Conservation (phyloP, 805 yeast species). For the Helenozyma rhizophorensis region DNA sequence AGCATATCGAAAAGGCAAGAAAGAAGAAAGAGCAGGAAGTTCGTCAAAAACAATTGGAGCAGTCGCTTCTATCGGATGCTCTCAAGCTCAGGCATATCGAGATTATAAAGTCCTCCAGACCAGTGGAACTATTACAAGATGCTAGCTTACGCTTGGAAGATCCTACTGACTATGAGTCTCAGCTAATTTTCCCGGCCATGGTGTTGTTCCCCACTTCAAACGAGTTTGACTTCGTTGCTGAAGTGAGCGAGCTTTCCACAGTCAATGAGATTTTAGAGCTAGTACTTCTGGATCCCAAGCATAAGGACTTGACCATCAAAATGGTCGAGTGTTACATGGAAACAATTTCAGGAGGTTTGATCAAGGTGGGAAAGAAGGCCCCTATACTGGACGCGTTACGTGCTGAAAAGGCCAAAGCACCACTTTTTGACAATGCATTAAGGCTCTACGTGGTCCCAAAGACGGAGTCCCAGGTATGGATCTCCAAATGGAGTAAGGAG, state of each 20-base stretch:
- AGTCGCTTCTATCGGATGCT: conserved; percentile 52
- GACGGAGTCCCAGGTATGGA: conserved; percentile 59
- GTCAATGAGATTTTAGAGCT: conserved; percentile 58
- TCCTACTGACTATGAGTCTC: conserved; percentile 65
- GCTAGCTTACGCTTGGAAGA: conserved; percentile 59
- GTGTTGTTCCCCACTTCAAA: conserved; percentile 77
- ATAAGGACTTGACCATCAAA: conserved; percentile 52
- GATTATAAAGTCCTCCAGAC: conserved; percentile 45
- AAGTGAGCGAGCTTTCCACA: conserved; percentile 67
- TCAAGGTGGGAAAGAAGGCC: conserved; percentile 77
- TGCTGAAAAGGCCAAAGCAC: conserved; percentile 60
- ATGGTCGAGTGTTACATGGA: conserved; percentile 75
- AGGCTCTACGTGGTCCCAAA: conserved; percentile 80
- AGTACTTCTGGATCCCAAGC: conserved; percentile 54
- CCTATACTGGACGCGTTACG: conserved; percentile 61
- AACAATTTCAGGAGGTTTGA: conserved; percentile 76
- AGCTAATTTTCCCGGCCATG: conserved; percentile 76
- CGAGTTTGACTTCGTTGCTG: conserved; percentile 78
- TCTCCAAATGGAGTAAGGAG: conserved; percentile 59
- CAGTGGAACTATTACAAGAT: conserved; percentile 52
- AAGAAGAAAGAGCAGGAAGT: conserved; percentile 34
- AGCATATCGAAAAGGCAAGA: conserved; percentile 21
- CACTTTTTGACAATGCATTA: conserved; percentile 70
- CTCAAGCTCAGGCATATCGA: conserved; percentile 54
- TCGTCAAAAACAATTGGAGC: conserved; percentile 38